A percentile compares a stretch with the other conserved stretches of the same genome.
Conservation (phyloP, 176 grass and related monocot species). For the Zoysia japonica region DNA sequence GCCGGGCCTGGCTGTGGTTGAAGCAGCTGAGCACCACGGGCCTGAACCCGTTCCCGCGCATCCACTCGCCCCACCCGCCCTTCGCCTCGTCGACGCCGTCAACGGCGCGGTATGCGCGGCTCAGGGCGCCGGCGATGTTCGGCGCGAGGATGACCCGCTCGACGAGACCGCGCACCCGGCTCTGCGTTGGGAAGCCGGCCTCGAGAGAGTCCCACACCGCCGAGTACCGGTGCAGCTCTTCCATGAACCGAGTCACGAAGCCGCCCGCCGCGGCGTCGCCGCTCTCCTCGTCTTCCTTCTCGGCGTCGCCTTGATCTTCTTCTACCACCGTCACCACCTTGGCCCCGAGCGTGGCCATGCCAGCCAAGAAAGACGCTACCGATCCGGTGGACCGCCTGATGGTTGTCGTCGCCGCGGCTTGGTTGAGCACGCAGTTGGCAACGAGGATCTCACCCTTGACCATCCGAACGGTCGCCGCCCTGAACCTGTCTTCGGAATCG, state of each 20-base stretch:
- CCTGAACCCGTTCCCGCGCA: slow-evolving; percentile 51
- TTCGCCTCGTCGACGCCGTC: slow-evolving; percentile 23
- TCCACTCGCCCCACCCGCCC: slow-evolving; percentile 61
- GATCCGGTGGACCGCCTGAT: slow-evolving; percentile 37
- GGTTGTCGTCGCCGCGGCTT: slow-evolving; percentile 33
- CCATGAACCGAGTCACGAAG: slow-evolving; percentile 65
- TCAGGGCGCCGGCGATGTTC: slow-evolving; percentile 62
- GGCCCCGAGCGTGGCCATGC: slow-evolving; percentile 51
- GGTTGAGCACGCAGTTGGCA: slow-evolving; percentile 66
- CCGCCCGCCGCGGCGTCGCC: background rate
- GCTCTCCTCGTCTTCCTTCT: slow-evolving; percentile 28
- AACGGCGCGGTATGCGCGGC: slow-evolving; percentile 50
- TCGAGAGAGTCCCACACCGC: slow-evolving; percentile 75
- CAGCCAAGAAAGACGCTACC: slow-evolving; percentile 51
- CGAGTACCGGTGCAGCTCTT: slow-evolving; percentile 60
- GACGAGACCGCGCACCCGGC: slow-evolving; percentile 56
- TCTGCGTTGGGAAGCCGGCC: slow-evolving; percentile 69
- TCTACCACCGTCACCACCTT: slow-evolving; percentile 63
- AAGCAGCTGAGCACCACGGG: slow-evolving; percentile 64
- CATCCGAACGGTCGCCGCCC: slow-evolving; percentile 47
- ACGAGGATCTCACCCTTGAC: slow-evolving; percentile 68
- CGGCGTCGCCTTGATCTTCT: slow-evolving; percentile 45
- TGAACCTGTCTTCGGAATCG: slow-evolving; percentile 65
- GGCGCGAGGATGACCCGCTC: slow-evolving; percentile 68
- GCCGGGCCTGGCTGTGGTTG: slow-evolving; percentile 74